phyloP scores from a whole-genome alignment of 768 basidiomycete genomes.

The Solioccasus polychromus region DNA sequence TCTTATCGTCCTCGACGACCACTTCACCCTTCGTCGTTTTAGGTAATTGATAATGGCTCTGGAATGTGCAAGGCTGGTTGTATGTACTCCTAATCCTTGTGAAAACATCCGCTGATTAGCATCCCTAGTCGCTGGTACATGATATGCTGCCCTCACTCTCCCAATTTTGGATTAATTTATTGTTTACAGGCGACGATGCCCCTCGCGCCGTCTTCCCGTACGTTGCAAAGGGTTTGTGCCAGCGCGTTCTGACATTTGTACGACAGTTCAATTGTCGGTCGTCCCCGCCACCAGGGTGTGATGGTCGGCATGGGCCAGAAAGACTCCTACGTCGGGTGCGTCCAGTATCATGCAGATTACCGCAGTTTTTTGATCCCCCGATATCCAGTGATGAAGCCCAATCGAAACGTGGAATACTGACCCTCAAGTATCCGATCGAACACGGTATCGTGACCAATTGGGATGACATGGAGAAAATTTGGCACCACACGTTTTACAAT shows the following conservation, averaged over 20 bases:
- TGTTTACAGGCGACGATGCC: constrained; percentile 76
- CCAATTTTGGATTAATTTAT: background rate
- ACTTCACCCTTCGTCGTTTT: constrained; percentile 1
- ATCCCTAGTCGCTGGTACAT: constrained; percentile 60
- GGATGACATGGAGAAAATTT: constrained; percentile 99
- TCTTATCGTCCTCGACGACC: background rate
- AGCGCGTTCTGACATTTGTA: constrained; percentile 8
- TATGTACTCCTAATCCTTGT: constrained; percentile 41
- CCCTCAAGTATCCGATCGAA: constrained; percentile 90
- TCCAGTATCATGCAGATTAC: constrained; percentile 1
- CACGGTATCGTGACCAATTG: constrained; percentile 97
- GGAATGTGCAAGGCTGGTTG: constrained; percentile 99
- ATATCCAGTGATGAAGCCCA: constrained; percentile 78
- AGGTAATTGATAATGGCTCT: constrained; percentile 93
- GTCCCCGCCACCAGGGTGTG: constrained; percentile 90
- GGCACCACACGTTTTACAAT: constrained; percentile 95
- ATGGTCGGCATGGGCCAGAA: constrained; percentile 98
- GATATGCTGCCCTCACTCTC: background rate
- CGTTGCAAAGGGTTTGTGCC: constrained; percentile 33
- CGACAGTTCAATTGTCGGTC: constrained; percentile 84
- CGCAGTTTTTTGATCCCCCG: constrained; percentile 13
- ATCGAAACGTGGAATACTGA: constrained; percentile 92
- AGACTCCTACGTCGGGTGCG: constrained; percentile 91
- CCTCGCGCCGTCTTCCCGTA: constrained; percentile 95
- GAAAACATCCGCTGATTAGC: constrained; percentile 18